Base-by-base conservation (phyloP, 768 basidiomycete species). In the Tricholoma furcatifolium region DNA sequence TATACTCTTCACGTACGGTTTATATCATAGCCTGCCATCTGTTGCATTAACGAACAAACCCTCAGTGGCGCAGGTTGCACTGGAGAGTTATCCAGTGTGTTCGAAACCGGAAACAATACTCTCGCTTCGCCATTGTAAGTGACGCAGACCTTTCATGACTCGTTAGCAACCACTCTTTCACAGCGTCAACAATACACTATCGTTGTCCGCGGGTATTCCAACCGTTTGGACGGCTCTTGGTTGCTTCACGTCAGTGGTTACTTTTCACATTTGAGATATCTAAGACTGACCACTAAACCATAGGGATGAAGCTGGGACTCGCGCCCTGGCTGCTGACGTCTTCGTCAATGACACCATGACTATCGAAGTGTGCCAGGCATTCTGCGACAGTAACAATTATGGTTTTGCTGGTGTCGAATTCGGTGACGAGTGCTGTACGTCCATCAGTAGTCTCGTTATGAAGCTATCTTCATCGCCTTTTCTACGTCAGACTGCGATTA, bases 331-430 rank as follows among this genome's bases (percentile, higher is more conserved):
- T 17, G 56, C 39, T 31, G 35, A 27, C 6, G 21, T 32, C 11
- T 12, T 42, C 2, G 2, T 46, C 24, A 40, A 45, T 30, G 32
- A 30, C 11, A 52, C 46, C 17, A 52, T 52, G 51, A 56, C 51
- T 12, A 49, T 56, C 23, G 51, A 49, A 9, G 10, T 18, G 8
- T 56, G 51, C 27, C 51, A 56, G 38, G 27, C 40, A 2, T 56
- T 49, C 51, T 56, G 51, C 18, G 47, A 52, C n/a, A 30, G 35
- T 20, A 32, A 44, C 17, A 30, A 8, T 1, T 55, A 42, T 30
- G 55, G 47, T 32, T 53, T 56, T 43, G 51, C 55, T 1, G 55
- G 55, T 41, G 55, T 57, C 17, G 47, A 57, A 24, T 57, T 49
- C 36, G 55, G 51, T 2, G 50, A 47, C 38, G 55, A 57, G 31